Evolutionary conservation across 2,329 filamentous ascomycete genomes (phyloP).

Genomic region (Aspergillus viridinutans): DNA sequence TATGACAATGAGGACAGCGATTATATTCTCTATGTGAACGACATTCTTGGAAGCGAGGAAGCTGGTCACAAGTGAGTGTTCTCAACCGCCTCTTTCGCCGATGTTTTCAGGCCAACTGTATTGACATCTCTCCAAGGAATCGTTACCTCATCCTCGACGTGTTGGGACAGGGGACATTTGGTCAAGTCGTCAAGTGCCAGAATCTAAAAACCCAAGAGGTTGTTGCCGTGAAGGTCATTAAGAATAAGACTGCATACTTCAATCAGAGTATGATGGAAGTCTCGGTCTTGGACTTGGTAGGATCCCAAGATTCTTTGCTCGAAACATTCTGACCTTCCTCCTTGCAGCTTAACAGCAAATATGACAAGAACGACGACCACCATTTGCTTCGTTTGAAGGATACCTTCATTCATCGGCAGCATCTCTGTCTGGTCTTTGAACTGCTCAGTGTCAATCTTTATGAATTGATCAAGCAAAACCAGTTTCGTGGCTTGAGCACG

Average conservation of each 20-base stretch:
- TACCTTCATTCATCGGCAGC: conserved; percentile 95
- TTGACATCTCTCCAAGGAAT: conserved; percentile 54
- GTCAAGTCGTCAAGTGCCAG: conserved; percentile 98
- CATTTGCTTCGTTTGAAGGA: conserved; percentile 92
- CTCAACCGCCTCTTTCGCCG: neutral
- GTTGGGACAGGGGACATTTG: conserved; percentile 93
- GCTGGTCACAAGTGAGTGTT: conserved; percentile 83
- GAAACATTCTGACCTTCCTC: conserved; percentile 16
- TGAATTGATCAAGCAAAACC: conserved; percentile 98
- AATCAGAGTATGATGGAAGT: conserved; percentile 99
- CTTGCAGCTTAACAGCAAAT: conserved; percentile 83
- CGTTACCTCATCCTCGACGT: conserved; percentile 97
- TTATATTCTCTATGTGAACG: conserved; percentile 98
- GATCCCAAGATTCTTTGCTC: conserved; percentile 22
- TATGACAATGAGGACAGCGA: conserved; percentile 99
- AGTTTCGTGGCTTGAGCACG: conserved; percentile 94
- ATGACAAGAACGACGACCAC: conserved; percentile 98
- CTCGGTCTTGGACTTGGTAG: conserved; percentile 87
- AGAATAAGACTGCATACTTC: conserved; percentile 98
- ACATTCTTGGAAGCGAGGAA: conserved; percentile 95
- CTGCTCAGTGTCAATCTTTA: conserved; percentile 95
- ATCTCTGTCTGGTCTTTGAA: conserved; percentile 95
- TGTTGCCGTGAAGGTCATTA: conserved; percentile 97
- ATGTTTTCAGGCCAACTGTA: conserved; percentile 6
- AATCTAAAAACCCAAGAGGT: conserved; percentile 98